phyloP scores from a whole-genome alignment of 176 grass and related monocot genomes.

The Cymbopogon citratus region DNA sequence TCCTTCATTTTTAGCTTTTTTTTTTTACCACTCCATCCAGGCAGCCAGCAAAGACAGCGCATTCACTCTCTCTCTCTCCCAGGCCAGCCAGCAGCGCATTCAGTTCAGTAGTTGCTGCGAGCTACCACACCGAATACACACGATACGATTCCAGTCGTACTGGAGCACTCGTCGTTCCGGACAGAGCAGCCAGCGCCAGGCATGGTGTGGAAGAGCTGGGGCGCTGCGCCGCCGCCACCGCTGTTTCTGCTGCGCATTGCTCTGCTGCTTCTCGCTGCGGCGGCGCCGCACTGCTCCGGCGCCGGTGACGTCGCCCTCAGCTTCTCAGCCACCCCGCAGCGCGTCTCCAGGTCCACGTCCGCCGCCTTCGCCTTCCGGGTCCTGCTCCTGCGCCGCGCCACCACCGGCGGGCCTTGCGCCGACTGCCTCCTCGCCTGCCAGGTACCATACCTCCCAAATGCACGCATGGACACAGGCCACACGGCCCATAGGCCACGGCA shows the following conservation, averaged over 20 bases:
- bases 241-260: neutral
- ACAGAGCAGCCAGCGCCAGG: too few relatives aligned
- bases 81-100: too few relatives aligned
- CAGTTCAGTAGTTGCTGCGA: too few relatives aligned
- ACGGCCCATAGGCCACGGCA: neutral
- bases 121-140: too few relatives aligned
- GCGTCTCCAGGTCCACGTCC: constrained; percentile 39
- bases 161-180: too few relatives aligned
- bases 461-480: too few relatives aligned
- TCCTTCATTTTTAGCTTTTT: too few relatives aligned
- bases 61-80: too few relatives aligned
- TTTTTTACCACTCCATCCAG: too few relatives aligned
- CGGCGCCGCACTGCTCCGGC: neutral
- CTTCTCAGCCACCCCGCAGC: constrained; percentile 42
- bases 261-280: neutral
- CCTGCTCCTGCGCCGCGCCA: constrained; percentile 17
- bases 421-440: constrained; percentile 64
- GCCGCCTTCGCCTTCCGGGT: constrained; percentile 64
- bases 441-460: constrained; percentile 20
- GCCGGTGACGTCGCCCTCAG: constrained; percentile 23
- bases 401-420: constrained; percentile 34
- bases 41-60: too few relatives aligned
- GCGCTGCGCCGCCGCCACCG: neutral
- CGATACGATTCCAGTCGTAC: too few relatives aligned
- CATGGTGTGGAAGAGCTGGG: constrained; percentile 33